Percentiles rank a stretch among this genome's conserved stretches.
These are phyloP conservation scores for Hibiscus mutabilis DNA, from an alignment of 345 rosid genomes.

Conservation along the genomic window DNA sequence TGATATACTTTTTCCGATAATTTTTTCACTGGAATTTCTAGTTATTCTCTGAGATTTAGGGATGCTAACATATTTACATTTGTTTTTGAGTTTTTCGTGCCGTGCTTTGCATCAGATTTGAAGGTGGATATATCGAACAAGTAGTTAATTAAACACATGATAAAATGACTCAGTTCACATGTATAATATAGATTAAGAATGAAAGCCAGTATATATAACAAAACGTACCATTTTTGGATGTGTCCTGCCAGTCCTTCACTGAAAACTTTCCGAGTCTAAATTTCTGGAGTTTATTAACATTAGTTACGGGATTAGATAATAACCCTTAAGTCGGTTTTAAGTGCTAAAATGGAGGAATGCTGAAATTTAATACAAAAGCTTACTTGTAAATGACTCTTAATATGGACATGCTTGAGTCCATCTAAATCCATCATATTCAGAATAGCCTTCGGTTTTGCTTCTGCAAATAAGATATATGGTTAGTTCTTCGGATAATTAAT, in stretches of 20 bases:
- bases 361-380: not conserved
- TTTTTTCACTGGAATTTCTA: too few species aligned
- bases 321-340: not conserved
- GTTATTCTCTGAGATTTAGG: too few species aligned
- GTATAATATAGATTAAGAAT: not conserved
- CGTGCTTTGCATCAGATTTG: too few species aligned
- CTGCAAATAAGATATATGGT: constrained; percentile 20
- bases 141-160: not conserved
- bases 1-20: not conserved
- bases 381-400: constrained; percentile 35
- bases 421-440: constrained; percentile 7
- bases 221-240: not conserved
- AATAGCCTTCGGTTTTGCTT: constrained; percentile 24
- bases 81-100: too few species aligned
- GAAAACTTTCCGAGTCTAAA: constrained; percentile 15
- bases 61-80: too few species aligned
- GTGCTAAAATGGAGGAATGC: not conserved
- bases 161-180: not conserved
- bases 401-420: constrained; percentile 19
- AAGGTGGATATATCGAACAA: not conserved
- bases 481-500: not conserved
- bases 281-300: constrained; percentile 22
- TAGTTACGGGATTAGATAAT: not conserved
- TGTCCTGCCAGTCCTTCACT: not conserved
- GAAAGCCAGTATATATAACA: not conserved